Evolutionary conservation across 164 flowering plant species (phyloP).

Genomic region (Brasenia schreberi): DNA sequence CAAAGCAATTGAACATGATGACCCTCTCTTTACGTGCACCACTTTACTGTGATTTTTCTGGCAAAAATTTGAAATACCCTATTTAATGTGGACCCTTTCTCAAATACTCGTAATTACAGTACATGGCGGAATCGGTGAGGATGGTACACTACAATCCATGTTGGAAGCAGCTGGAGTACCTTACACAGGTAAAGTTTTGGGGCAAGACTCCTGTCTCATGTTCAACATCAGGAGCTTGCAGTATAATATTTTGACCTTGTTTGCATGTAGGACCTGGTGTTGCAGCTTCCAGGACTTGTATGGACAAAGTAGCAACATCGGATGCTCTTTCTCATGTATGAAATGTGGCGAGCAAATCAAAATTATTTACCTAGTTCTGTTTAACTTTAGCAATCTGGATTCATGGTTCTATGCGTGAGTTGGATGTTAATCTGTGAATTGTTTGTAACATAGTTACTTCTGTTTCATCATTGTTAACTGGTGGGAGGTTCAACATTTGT

Average conservation of each 20-base stretch:
- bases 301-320: conserved; percentile 91
- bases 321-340: conserved; percentile 57
- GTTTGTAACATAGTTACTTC: too few species aligned
- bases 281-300: conserved; percentile 61
- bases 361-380: too few species aligned
- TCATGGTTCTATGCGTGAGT: too few species aligned
- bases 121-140: conserved; percentile 96
- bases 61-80: too few species aligned
- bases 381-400: too few species aligned
- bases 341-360: too few species aligned
- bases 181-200: conserved; percentile 44
- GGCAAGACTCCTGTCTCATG: background rate
- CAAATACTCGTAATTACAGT: conserved; percentile 23
- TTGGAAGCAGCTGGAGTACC: conserved; percentile 71
- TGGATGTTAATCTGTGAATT: too few species aligned
- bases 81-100: background rate
- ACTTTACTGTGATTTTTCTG: background rate
- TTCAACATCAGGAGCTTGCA: too few species aligned
- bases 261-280: conserved; percentile 62
- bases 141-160: conserved; percentile 81
- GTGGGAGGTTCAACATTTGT: too few species aligned
- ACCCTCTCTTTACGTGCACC: too few species aligned
- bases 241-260: background rate
- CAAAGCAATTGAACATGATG: too few species aligned
- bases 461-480: too few species aligned